Evolutionary conservation across 1,139 yeast genomes (phyloP).

Genomic region (Protomyces inundatus): DNA sequence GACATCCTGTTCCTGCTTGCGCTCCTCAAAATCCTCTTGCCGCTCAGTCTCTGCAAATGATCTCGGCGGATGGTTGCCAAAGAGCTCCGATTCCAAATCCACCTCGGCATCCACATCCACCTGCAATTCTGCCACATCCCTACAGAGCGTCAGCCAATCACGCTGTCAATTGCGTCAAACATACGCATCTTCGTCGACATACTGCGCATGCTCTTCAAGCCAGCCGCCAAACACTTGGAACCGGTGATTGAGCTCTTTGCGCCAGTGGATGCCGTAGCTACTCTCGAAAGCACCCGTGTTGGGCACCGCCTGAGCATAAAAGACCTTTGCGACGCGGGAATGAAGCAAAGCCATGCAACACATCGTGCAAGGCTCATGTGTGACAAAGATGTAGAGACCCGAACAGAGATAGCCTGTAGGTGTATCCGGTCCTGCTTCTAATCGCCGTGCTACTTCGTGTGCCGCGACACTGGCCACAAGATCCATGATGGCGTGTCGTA

Average conservation of each 20-base stretch:
- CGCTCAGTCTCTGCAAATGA: not conserved
- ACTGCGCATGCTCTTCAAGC: constrained; percentile 13
- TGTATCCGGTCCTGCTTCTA: constrained; percentile 31
- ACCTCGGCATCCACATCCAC: not conserved
- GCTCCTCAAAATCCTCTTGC: not conserved
- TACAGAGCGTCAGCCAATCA: not conserved
- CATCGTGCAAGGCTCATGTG: constrained; percentile 97
- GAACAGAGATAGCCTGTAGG: constrained; percentile 59
- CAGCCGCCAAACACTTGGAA: constrained; percentile 29
- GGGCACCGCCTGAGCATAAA: constrained; percentile 51
- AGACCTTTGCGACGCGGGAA: constrained; percentile 67
- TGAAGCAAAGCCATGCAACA: constrained; percentile 95
- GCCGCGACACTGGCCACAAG: constrained; percentile 61
- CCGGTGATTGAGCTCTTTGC: constrained; percentile 64
- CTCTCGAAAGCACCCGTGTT: constrained; percentile 54
- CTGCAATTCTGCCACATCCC: not conserved
- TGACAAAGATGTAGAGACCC: constrained; percentile 70
- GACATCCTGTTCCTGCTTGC: not conserved
- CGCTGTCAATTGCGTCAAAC: not conserved
- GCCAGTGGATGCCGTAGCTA: constrained; percentile 66
- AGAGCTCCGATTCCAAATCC: constrained; percentile 4
- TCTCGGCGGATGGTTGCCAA: constrained; percentile 5
- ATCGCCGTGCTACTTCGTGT: constrained; percentile 43
- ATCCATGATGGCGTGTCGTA: constrained; percentile 67
- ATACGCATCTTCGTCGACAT: constrained; percentile 15